Conservation (phyloP, 108 stramenopile species). For the Chaetoceros tenuissimus region DNA sequence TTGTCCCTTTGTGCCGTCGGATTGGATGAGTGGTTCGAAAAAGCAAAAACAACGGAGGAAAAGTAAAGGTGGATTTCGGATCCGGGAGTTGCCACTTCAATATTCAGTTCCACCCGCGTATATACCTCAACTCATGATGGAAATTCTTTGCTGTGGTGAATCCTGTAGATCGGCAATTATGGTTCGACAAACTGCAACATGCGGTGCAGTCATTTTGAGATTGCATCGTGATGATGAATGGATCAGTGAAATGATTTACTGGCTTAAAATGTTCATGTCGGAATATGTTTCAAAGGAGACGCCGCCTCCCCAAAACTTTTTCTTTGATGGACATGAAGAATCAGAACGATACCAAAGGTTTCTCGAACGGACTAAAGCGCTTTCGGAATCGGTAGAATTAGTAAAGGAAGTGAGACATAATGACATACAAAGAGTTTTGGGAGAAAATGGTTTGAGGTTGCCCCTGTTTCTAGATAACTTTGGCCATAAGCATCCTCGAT, state of each 20-base stretch:
- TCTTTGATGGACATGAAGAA: slow-evolving; percentile 28
- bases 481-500: no score
- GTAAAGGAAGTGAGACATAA: slow-evolving; percentile 13
- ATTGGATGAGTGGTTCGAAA: slow-evolving; percentile 1
- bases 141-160: slow-evolving; percentile 69
- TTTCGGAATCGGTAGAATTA: slow-evolving; percentile 31
- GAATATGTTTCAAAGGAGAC: slow-evolving; percentile 36
- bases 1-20: slow-evolving; percentile 58
- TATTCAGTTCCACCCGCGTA: slow-evolving; percentile 45
- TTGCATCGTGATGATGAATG: slow-evolving; percentile 68
- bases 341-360: slow-evolving; percentile 29
- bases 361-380: slow-evolving; percentile 28
- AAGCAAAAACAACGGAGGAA: slow-evolving; percentile 5
- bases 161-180: slow-evolving; percentile 65
- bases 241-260: slow-evolving; percentile 79
- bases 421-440: slow-evolving; percentile 5
- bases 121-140: slow-evolving; percentile 82
- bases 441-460: not conserved
- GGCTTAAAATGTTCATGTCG: slow-evolving; percentile 47
- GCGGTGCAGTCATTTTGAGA: slow-evolving; percentile 64
- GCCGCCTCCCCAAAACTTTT: slow-evolving; percentile 62
- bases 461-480: slow-evolving; percentile 11
- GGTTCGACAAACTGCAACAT: slow-evolving; percentile 77
- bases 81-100: slow-evolving; percentile 20
- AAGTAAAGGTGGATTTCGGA: slow-evolving; percentile 21